Conservation (phyloP, 495 filamentous ascomycete species). For the Penicillium dipodomyicola region DNA sequence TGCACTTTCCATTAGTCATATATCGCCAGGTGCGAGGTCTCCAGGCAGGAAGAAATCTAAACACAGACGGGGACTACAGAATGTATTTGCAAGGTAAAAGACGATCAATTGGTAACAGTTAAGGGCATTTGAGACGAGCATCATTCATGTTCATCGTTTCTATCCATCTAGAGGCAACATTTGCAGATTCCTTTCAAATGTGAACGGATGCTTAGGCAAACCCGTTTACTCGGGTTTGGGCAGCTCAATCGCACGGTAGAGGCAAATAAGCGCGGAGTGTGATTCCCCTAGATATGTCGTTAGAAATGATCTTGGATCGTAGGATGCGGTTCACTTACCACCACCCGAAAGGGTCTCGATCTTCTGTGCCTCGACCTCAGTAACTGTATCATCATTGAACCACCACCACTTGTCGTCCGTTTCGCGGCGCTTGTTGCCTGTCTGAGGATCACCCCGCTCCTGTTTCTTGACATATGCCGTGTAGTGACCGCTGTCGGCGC, state of each 20-base stretch:
- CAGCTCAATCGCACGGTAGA: conserved; percentile 82
- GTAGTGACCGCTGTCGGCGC: conserved; percentile 97
- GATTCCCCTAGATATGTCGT: conserved; percentile 63
- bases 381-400: conserved; percentile 98
- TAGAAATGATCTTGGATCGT: conserved; percentile 12
- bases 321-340: conserved; percentile 51
- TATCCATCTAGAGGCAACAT: conserved; percentile 29
- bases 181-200: conserved; percentile 1
- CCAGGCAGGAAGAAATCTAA: background rate
- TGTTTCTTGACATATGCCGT: conserved; percentile 96
- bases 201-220: conserved; percentile 3
- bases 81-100: background rate
- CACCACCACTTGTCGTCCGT: conserved; percentile 98
- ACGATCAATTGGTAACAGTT: conserved; percentile 1
- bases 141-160: conserved; percentile 29
- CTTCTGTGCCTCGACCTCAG: conserved; percentile 87
- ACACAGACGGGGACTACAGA: background rate
- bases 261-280: conserved; percentile 88
- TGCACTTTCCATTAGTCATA: conserved; percentile 1
- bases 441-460: conserved; percentile 56
- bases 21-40: background rate
- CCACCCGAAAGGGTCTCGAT: conserved; percentile 88
- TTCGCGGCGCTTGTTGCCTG: conserved; percentile 63
- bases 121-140: conserved; percentile 7
- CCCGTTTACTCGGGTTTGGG: conserved; percentile 47